phyloP scores from a whole-genome alignment of 2,329 filamentous ascomycete genomes.

The Cladophialophora psammophila region DNA sequence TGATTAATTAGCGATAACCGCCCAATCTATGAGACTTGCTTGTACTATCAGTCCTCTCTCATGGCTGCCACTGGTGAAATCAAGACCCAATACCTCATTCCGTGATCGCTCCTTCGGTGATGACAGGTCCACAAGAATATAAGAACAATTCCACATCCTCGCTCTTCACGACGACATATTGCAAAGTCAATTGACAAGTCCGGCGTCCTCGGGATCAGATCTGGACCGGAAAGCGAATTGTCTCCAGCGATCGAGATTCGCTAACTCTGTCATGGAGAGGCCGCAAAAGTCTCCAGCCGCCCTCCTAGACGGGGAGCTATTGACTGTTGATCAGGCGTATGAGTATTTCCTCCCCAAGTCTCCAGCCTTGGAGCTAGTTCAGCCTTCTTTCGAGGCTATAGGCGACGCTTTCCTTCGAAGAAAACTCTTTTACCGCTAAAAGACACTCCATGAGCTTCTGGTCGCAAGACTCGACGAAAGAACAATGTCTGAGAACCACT shows the following conservation, averaged over 20 bases:
- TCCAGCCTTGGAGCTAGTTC: neutral
- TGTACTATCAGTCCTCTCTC: neutral
- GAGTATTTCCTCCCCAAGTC: neutral
- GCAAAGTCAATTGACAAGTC: too few species aligned
- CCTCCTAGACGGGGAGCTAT: neutral
- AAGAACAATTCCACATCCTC: too few species aligned
- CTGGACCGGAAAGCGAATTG: too few species aligned
- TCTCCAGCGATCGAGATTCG: too few species aligned
- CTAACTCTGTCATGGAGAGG: too few species aligned
- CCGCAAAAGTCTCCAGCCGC: neutral
- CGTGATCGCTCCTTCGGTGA: too few species aligned
- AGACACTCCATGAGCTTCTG: neutral
- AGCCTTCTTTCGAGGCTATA: neutral
- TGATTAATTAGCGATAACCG: slow-evolving; percentile 35
- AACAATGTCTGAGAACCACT: too few species aligned
- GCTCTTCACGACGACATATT: too few species aligned
- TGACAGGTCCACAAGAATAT: too few species aligned
- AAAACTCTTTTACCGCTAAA: neutral
- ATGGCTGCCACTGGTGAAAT: neutral
- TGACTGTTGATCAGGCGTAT: neutral
- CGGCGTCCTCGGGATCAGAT: too few species aligned
- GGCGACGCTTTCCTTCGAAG: neutral
- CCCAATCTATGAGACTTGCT: neutral
- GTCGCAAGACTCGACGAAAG: neutral
- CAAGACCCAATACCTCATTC: too few species aligned